Evolutionary conservation across 805 yeast genomes (phyloP).

Genomic region (Monosporozyma aquatica): DNA sequence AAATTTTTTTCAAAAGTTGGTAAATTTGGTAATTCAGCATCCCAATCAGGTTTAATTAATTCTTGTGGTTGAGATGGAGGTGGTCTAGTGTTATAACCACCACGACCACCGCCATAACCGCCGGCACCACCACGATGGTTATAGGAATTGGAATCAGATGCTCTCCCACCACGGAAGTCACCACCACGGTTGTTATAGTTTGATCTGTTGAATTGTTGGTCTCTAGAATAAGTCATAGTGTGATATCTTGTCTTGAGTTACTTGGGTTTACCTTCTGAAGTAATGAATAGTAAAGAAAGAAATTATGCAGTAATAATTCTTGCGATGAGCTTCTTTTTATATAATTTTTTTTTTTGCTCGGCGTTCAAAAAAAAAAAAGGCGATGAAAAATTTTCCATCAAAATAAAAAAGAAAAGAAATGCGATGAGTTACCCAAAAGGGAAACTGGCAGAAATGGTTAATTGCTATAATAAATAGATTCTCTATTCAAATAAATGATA

Average conservation of each 20-base stretch:
- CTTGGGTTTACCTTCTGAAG: too few relatives aligned
- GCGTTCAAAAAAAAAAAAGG: neutral
- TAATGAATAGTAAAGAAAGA: neutral
- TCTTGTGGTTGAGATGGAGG: constrained; percentile 28
- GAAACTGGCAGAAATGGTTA: constrained; percentile 1
- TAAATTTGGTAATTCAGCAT: constrained; percentile 45
- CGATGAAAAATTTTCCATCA: constrained; percentile 6
- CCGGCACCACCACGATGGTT: constrained; percentile 21
- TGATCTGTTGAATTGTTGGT: constrained; percentile 31
- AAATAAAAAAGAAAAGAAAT: constrained; percentile 1
- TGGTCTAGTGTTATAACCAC: constrained; percentile 34
- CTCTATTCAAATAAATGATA: too few relatives aligned
- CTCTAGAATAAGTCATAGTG: constrained; percentile 31
- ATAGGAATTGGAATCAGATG: constrained; percentile 32
- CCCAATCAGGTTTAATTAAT: constrained; percentile 65
- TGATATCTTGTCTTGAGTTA: too few relatives aligned
- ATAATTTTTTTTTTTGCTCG: neutral
- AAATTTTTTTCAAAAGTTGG: constrained; percentile 94
- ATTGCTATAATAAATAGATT: too few relatives aligned
- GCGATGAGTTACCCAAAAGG: constrained; percentile 8
- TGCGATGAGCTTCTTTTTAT: neutral
- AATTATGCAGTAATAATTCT: neutral
- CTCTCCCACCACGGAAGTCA: constrained; percentile 34
- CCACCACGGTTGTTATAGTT: constrained; percentile 34
- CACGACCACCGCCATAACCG: constrained; percentile 34